Evolutionary conservation across 306 rosid genomes (phyloP).

Genomic region (Rubus idaeus): DNA sequence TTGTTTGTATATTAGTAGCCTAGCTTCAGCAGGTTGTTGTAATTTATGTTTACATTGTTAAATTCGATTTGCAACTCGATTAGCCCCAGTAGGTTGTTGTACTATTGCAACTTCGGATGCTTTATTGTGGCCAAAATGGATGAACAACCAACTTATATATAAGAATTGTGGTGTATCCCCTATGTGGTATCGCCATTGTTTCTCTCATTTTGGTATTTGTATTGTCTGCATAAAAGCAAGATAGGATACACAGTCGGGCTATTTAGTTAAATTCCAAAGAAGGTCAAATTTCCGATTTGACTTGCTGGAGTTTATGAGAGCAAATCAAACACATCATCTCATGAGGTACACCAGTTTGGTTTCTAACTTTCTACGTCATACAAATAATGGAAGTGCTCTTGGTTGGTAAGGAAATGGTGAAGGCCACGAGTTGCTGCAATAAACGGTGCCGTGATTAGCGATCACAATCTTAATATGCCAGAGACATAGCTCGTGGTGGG

Average conservation of each 20-base stretch:
- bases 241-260: not conserved
- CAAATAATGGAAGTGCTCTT: not conserved
- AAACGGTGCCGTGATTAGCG: conserved; percentile 47
- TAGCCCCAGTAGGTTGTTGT: conserved; percentile 1
- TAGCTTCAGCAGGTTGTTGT: conserved; percentile 24
- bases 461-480: conserved; percentile 17
- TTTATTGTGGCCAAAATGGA: conserved; percentile 2
- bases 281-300: not conserved
- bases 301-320: not conserved
- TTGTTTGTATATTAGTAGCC: conserved; percentile 39
- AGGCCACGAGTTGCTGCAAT: conserved; percentile 32
- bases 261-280: not conserved
- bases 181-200: not conserved
- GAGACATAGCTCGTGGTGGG: conserved; percentile 23
- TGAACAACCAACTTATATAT: not conserved
- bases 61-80: not conserved
- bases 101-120: conserved; percentile 11
- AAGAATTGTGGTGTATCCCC: conserved; percentile 2
- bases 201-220: not conserved
- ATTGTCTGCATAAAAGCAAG: not conserved
- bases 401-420: not conserved
- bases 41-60: conserved; percentile 25
- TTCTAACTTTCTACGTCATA: not conserved
- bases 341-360: not conserved
- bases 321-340: not conserved